phyloP scores from a whole-genome alignment of 345 rosid genomes.

The Physaria fendleri region DNA sequence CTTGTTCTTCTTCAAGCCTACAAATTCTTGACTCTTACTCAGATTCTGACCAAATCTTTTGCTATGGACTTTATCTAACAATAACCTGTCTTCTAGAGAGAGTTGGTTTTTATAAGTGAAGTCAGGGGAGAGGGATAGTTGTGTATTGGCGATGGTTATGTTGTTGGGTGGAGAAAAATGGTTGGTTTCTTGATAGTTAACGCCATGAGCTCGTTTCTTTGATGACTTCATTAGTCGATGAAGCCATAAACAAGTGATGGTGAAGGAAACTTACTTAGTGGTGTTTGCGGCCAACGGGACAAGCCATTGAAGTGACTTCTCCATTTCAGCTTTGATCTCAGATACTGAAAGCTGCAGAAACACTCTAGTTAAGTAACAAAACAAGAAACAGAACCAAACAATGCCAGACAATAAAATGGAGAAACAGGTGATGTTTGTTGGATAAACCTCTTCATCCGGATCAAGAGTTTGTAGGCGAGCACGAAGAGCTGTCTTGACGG shows the following conservation, averaged over 20 bases:
- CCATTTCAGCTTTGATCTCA: slow-evolving; percentile 78
- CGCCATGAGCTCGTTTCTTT: slow-evolving; percentile 40
- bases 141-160: slow-evolving; percentile 32
- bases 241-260: slow-evolving; percentile 55
- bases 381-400: not conserved
- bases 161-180: slow-evolving; percentile 29
- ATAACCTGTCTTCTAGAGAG: slow-evolving; percentile 53
- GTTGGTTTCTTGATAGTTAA: slow-evolving; percentile 29
- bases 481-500: slow-evolving; percentile 57
- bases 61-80: slow-evolving; percentile 43
- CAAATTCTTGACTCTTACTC: slow-evolving; percentile 84
- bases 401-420: not conserved
- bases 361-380: not conserved
- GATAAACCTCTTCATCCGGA: slow-evolving; percentile 59
- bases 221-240: slow-evolving; percentile 53
- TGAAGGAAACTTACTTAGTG: slow-evolving; percentile 48
- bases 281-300: slow-evolving; percentile 78
- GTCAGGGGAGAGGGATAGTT: slow-evolving; percentile 26
- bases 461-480: slow-evolving; percentile 44
- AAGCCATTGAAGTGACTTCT: slow-evolving; percentile 79
- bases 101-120: slow-evolving; percentile 34
- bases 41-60: slow-evolving; percentile 45
- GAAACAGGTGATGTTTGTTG: not conserved
- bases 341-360: slow-evolving; percentile 49
- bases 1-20: slow-evolving; percentile 22